phyloP scores from a whole-genome alignment of 805 yeast species.

The Candida parachauliodes region DNA sequence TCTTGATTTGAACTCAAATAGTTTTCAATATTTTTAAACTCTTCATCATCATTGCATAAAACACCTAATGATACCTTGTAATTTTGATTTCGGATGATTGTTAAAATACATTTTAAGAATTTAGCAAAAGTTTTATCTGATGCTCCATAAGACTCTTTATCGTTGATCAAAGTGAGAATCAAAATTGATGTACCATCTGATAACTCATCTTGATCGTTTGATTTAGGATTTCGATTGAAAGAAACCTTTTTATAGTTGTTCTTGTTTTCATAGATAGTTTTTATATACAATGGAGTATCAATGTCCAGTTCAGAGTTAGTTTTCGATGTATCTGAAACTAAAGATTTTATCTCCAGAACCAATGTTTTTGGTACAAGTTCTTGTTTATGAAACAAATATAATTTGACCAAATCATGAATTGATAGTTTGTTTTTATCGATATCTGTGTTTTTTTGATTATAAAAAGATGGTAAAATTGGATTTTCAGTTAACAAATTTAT shows the following conservation, averaged over 20 bases:
- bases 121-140: slow-evolving; percentile 19
- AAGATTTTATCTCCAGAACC: no score
- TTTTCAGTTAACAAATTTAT: neutral
- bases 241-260: slow-evolving; percentile 1
- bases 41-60: slow-evolving; percentile 26
- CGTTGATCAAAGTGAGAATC: neutral
- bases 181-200: neutral
- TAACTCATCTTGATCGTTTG: neutral
- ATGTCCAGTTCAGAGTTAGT: no score
- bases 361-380: no score
- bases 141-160: slow-evolving; percentile 1
- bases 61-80: slow-evolving; percentile 24
- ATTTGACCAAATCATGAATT: no score
- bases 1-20: slow-evolving; percentile 15
- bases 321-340: no score
- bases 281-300: no score
- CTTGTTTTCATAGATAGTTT: no score
- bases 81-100: slow-evolving; percentile 18
- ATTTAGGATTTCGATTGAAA: neutral
- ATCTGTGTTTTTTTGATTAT: no score
- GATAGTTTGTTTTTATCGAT: no score
- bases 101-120: slow-evolving; percentile 25
- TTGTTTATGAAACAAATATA: no score
- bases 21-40: slow-evolving; percentile 18
- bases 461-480: neutral